Evolutionary conservation across 2,329 filamentous ascomycete species (phyloP), one percentile per base, ranked within the genome.

Genomic region (Colletotrichum sidae): DNA sequence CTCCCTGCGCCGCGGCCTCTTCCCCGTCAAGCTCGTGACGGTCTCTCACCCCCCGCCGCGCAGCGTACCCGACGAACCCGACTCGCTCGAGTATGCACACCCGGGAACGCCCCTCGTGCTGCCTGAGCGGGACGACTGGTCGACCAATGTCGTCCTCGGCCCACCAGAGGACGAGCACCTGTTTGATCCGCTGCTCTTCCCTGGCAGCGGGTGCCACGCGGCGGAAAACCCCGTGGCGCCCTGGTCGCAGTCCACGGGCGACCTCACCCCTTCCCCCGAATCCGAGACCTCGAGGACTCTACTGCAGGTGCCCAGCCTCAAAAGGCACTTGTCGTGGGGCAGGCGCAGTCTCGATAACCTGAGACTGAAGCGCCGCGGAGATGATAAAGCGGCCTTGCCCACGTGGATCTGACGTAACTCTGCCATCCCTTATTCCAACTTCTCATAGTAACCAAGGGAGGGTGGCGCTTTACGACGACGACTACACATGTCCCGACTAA

Each of bases 321-420:
- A 70, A 44, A 61, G 70, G 10, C 60, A 60, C 11, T 44, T 69
- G 8, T 66, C 66, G 6, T 62, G 68, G 52, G 44, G 65, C 38
- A 55, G 47, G 38, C 67, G 58, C 44, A 70, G 69, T 47, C 50
- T 72, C 34, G 70, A 72, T 41, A 70, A 70, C 51, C 50, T 70
- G 25, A 49, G 70, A 12, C 64, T 65, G 10, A 72, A 71, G 59
- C 60, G 68, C n/a, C 69, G 64, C 9, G 60, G 62, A 12, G 46
- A 62, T 11, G 39, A 52, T 13, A 61, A 55, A 41, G 7, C 34
- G 7, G 8, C n/a, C 2, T 13, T 34, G 9, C 41, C 46, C 34
- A 41, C 35, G 8, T 65, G 62, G 62, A 65, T 65, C 41, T 65
- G 41, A 46, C 38, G 13, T 41, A 9, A 46, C 44, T 15, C 11